Evolutionary conservation across 139 green algal species (phyloP), one percentile per base, ranked within the genome.

Genomic region (Asterochloris erici): DNA sequence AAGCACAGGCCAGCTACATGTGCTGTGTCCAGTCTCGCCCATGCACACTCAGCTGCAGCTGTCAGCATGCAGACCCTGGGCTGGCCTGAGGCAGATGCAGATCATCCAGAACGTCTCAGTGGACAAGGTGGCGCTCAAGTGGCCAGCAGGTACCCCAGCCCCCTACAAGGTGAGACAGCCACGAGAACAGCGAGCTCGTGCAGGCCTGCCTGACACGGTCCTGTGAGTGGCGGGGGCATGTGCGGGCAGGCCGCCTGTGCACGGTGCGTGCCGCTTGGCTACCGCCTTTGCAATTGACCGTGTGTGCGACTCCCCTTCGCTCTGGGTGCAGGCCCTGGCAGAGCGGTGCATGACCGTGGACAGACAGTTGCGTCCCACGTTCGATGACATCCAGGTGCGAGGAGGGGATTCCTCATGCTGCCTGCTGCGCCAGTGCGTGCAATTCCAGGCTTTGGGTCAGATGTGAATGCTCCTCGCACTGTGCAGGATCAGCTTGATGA

Each of bases 31-130:
- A 54, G 38, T 54, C 38, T 6, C 38, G 2, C 38, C 38, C 38
- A 54, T 54, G 38, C 38, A 54, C 6, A 54, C 6, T 54, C 38
- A 54, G 38, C 38, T 54, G 2, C 38, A 54, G 38, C 38, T 6
- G 61, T 74, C 77, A 15, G 77, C 63, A 16, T 28, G 73, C 9
- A 63, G 63, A 63, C 77, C 77, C 63, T 81, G 77, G 77, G 54
- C 14, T 63, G 87, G 87, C n/a, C 68, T 90, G 12, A 87, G 90
- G 27, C 76, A 87, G 38, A 68, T 69, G 27, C 70, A 90, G 71
- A 81, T 90, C 61, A 24, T 83, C 28, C 82, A 90, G 27, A 75
- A 87, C 12, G 82, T 74, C 12, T 86, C 90, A 47, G 76, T 80
- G 60, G 68, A 80, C 26, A 64, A 80, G 61, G 76, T 70, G 4